phyloP scores from a whole-genome alignment of 306 rosid species.

The Cucumis melo region DNA sequence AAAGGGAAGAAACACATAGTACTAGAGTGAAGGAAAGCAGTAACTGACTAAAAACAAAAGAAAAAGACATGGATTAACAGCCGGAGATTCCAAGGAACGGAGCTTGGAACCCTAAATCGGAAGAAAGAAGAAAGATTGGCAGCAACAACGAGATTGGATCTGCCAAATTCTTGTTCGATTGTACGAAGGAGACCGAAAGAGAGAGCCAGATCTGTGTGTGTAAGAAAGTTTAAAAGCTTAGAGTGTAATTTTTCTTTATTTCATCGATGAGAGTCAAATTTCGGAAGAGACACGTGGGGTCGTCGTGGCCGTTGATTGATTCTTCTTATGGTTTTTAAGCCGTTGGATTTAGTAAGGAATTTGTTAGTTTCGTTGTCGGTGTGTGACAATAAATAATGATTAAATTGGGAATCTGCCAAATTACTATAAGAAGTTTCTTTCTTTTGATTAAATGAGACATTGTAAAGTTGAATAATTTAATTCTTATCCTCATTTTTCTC shows the following conservation, averaged over 20 bases:
- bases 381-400: not conserved
- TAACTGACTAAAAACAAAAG: constrained; percentile 6
- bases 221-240: not conserved
- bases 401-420: too few species aligned
- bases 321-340: not conserved
- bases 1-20: constrained; percentile 16
- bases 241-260: not conserved
- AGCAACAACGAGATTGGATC: constrained; percentile 9
- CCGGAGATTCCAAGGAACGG: not conserved
- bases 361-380: not conserved
- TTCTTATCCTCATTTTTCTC: too few species aligned
- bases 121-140: not conserved
- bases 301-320: not conserved
- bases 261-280: not conserved
- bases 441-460: too few species aligned
- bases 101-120: constrained; percentile 1
- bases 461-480: too few species aligned
- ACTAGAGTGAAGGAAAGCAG: constrained; percentile 16
- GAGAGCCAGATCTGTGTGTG: not conserved
- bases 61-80: constrained; percentile 21
- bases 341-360: not conserved
- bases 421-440: too few species aligned
- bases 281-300: not conserved
- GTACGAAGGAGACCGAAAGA: not conserved
- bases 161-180: not conserved